phyloP scores from a whole-genome alignment of 345 rosid species.

The Triadica sebifera region DNA sequence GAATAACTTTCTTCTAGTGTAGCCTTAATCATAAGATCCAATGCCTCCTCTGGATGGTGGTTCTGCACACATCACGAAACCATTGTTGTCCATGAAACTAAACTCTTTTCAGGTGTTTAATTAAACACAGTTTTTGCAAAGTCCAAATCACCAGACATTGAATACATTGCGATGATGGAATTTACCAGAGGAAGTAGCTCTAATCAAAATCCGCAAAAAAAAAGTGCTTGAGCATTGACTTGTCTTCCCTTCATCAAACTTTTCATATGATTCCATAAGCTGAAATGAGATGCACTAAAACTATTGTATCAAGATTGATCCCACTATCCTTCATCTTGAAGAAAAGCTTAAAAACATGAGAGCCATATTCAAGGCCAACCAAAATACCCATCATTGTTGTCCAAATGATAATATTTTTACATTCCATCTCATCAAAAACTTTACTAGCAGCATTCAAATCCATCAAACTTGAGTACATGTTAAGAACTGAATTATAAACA shows the following conservation, averaged over 20 bases:
- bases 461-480: constrained; percentile 38
- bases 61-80: constrained; percentile 40
- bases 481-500: constrained; percentile 39
- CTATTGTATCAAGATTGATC: constrained; percentile 29
- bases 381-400: constrained; percentile 41
- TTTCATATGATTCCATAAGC: constrained; percentile 38
- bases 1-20: constrained; percentile 23
- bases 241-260: constrained; percentile 39
- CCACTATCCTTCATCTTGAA: constrained; percentile 24
- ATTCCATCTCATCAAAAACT: constrained; percentile 30
- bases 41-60: constrained; percentile 39
- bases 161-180: constrained; percentile 45
- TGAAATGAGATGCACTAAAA: constrained; percentile 38
- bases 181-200: constrained; percentile 35
- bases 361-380: constrained; percentile 32
- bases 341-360: constrained; percentile 33
- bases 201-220: constrained; percentile 24
- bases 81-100: constrained; percentile 49
- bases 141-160: constrained; percentile 41
- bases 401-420: constrained; percentile 44
- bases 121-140: constrained; percentile 37
- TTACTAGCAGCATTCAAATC: constrained; percentile 33
- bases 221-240: constrained; percentile 39
- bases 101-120: constrained; percentile 27
- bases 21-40: constrained; percentile 29